These are phyloP conservation scores for Lojkania enalia DNA, from an alignment of 2,329 filamentous ascomycete genomes.

Conservation along the genomic window DNA sequence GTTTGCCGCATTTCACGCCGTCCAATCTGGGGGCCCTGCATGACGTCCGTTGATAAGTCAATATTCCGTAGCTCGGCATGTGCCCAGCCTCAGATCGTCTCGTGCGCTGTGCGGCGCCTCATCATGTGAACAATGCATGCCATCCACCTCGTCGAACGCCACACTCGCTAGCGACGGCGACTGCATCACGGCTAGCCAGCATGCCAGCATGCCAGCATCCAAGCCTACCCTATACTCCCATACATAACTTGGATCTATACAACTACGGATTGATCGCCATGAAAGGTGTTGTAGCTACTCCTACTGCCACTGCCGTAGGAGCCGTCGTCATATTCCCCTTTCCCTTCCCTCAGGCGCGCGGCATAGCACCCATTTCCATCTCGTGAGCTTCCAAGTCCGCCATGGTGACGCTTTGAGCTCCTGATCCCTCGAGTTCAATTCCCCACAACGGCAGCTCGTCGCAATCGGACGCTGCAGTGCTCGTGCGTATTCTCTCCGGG, in stretches of 20 bases:
- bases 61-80: no score
- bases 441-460: not conserved
- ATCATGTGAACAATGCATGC: not conserved
- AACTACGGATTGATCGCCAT: conserved; percentile 1
- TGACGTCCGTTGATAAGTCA: no score
- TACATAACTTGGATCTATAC: conserved; percentile 1
- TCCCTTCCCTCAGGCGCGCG: not conserved
- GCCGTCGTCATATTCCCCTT: not conserved
- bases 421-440: not conserved
- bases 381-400: no score
- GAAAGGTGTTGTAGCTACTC: not conserved
- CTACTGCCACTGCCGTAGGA: not conserved
- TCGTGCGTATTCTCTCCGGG: no score
- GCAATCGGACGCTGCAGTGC: no score
- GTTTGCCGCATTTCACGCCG: not conserved
- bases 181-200: not conserved
- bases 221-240: not conserved
- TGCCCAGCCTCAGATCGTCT: no score
- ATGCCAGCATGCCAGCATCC: not conserved
- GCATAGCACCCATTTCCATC: no score
- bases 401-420: not conserved
- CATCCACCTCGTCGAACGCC: not conserved
- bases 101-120: conserved; percentile 1
- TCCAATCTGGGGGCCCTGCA: no score
- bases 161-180: not conserved